These are phyloP conservation scores for Calonectria pseudoturangicola DNA, from an alignment of 2,329 filamentous ascomycete genomes.

Conservation along the genomic window DNA sequence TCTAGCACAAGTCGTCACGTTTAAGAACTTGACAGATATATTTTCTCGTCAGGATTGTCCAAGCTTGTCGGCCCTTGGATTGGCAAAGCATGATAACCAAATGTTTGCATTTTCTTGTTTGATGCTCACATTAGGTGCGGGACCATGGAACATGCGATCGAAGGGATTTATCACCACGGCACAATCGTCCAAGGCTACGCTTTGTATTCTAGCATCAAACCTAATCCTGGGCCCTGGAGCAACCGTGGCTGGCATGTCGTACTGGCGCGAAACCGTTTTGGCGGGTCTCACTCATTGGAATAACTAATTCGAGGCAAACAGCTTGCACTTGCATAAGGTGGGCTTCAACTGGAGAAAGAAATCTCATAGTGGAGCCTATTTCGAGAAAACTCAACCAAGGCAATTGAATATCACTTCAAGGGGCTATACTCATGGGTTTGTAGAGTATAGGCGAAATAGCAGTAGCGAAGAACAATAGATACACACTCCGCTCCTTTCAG, in stretches of 20 bases:
- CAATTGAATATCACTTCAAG: too few species aligned
- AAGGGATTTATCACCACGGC: background rate
- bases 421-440: too few species aligned
- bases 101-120: slow-evolving; percentile 4
- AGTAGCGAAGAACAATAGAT: too few species aligned
- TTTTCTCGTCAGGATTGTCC: background rate
- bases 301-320: background rate
- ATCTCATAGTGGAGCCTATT: too few species aligned
- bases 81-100: background rate
- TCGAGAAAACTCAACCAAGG: too few species aligned
- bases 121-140: slow-evolving; percentile 6
- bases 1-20: background rate
- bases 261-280: slow-evolving; percentile 12
- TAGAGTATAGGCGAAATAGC: too few species aligned
- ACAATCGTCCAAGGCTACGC: background rate
- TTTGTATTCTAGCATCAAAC: slow-evolving; percentile 2
- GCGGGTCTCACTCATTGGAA: background rate
- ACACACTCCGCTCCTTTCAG: too few species aligned
- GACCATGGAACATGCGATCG: background rate
- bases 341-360: too few species aligned
- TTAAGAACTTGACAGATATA: background rate
- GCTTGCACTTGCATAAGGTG: too few species aligned
- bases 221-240: background rate
- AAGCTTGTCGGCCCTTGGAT: background rate
- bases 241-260: slow-evolving; percentile 13